Conservation (phyloP, 352 stramenopile species). For the Aphanomyces stellatus region DNA sequence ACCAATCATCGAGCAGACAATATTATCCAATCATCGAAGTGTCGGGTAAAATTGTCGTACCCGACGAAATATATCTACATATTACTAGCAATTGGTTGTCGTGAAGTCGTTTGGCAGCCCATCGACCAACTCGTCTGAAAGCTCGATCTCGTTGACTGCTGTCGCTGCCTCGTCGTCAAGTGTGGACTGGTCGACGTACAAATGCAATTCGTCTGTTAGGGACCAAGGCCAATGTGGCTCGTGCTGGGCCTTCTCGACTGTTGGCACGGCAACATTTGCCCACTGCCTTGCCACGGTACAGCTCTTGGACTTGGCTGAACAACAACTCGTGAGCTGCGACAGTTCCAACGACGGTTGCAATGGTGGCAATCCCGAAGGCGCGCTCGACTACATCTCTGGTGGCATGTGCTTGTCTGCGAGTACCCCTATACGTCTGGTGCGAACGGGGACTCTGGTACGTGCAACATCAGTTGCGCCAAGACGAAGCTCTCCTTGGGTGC, state of each 20-base stretch:
- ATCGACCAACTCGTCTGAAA: background rate
- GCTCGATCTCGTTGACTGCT: background rate
- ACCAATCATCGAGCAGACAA: background rate
- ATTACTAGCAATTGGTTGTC: background rate
- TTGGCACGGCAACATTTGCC: slow-evolving; percentile 23
- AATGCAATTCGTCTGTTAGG: slow-evolving; percentile 21
- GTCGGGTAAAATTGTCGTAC: background rate
- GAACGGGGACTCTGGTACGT: slow-evolving; percentile 28
- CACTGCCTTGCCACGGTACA: slow-evolving; percentile 22
- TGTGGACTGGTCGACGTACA: slow-evolving; percentile 19
- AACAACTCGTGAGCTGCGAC: slow-evolving; percentile 65
- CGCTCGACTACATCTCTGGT: slow-evolving; percentile 42
- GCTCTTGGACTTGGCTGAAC: slow-evolving; percentile 37
- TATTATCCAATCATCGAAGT: background rate
- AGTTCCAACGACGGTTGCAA: slow-evolving; percentile 42
- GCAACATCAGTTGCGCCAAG: background rate
- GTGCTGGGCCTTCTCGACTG: slow-evolving; percentile 37
- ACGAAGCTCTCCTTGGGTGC: slow-evolving; percentile 10
- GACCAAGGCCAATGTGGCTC: slow-evolving; percentile 33
- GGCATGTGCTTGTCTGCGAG: no score
- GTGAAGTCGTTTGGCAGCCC: background rate
- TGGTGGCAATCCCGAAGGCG: slow-evolving; percentile 50
- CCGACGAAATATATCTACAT: background rate
- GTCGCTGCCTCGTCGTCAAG: background rate
- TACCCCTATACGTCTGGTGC: background rate